phyloP scores from a whole-genome alignment of 1,284 basidiomycete species.

The Ustilago cynodontis region DNA sequence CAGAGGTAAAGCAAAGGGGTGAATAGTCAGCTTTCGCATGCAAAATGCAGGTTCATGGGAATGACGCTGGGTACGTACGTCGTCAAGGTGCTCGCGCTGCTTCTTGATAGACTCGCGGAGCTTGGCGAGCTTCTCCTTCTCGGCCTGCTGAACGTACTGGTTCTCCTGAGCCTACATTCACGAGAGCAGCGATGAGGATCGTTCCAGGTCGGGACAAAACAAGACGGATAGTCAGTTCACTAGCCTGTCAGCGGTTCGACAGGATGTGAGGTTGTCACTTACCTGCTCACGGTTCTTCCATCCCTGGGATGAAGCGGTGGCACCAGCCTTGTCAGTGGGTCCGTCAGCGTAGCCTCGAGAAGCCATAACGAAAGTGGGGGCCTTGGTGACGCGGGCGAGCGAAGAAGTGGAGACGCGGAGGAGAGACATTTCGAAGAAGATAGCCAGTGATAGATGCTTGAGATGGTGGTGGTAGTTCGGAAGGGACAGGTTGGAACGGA shows the following conservation, averaged over 20 bases:
- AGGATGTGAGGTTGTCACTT: not conserved
- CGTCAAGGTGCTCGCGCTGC: slow-evolving; percentile 59
- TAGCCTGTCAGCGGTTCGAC: not conserved
- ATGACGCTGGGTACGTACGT: slow-evolving; percentile 38
- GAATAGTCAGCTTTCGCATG: slow-evolving; percentile 6
- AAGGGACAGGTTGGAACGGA: slow-evolving; percentile 1
- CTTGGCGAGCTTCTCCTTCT: slow-evolving; percentile 64
- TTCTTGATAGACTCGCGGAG: slow-evolving; percentile 57
- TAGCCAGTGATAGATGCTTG: slow-evolving; percentile 1
- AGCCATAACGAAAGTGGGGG: slow-evolving; percentile 51
- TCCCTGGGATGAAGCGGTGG: slow-evolving; percentile 53
- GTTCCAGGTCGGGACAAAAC: not conserved
- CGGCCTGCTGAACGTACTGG: slow-evolving; percentile 61
- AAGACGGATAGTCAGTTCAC: not conserved
- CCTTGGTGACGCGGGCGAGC: slow-evolving; percentile 47
- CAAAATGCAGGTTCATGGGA: not conserved
- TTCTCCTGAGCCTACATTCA: slow-evolving; percentile 51
- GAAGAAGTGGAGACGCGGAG: slow-evolving; percentile 49
- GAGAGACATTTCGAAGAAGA: slow-evolving; percentile 40
- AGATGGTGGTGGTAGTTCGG: slow-evolving; percentile 11
- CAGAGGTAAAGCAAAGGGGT: not conserved
- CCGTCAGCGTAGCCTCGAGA: slow-evolving; percentile 56
- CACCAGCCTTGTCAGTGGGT: slow-evolving; percentile 51
- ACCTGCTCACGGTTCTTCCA: slow-evolving; percentile 63
- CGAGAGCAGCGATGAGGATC: not conserved